Percentiles rank a stretch among this genome's conserved stretches.
phyloP scores from a whole-genome alignment of 2,329 filamentous ascomycete species.

The Pochonia chlamydosporia region DNA sequence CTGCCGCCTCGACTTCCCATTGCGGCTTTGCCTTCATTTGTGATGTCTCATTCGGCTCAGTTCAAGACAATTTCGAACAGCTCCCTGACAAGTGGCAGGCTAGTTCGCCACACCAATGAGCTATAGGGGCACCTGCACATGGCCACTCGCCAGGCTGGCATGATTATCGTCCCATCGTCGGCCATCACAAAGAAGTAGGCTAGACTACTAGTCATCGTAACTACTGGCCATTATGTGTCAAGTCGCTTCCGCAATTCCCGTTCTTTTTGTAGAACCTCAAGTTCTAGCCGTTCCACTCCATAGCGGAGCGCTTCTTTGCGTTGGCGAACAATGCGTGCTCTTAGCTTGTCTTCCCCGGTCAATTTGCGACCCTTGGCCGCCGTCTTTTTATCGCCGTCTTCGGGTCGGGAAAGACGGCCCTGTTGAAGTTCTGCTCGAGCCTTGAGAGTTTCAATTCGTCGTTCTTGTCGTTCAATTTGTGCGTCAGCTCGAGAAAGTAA shows the following conservation, averaged over 20 bases:
- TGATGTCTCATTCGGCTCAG: neutral
- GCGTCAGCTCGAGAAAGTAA: constrained; percentile 77
- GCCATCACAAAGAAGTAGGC: neutral
- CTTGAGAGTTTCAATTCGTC: constrained; percentile 77
- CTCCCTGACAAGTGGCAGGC: neutral
- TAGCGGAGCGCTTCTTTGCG: constrained; percentile 83
- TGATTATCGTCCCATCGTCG: neutral
- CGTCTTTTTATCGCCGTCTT: constrained; percentile 12
- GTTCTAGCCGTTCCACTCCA: constrained; percentile 75
- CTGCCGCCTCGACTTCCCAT: neutral
- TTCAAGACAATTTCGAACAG: neutral
- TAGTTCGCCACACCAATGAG: neutral
- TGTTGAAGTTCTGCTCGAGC: constrained; percentile 80
- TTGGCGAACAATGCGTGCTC: constrained; percentile 60
- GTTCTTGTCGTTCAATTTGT: constrained; percentile 75
- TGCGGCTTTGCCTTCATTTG: neutral
- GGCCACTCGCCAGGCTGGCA: neutral
- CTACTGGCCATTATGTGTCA: constrained; percentile 25
- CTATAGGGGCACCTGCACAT: neutral
- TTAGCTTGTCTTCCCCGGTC: constrained; percentile 45
- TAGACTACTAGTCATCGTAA: neutral
- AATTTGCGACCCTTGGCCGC: constrained; percentile 30
- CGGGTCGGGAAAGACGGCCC: constrained; percentile 46
- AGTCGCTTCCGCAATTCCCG: constrained; percentile 49
- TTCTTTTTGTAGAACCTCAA: constrained; percentile 77